Conservation (phyloP, 257 asterid genomes). For the Ehretia macrophylla region DNA sequence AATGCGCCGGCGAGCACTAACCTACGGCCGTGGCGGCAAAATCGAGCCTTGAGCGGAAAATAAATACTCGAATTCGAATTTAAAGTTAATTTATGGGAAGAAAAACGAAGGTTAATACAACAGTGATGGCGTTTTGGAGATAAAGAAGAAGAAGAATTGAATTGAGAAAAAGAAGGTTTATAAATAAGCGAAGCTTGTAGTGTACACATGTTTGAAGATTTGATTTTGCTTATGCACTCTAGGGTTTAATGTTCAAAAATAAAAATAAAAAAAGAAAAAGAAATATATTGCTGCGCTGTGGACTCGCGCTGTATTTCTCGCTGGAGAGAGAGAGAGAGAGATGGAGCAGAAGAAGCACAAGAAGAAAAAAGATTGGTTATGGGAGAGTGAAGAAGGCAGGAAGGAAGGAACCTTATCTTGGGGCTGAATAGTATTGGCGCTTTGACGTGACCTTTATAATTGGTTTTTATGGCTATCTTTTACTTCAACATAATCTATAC, state of each 20-base stretch:
- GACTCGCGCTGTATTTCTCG: neutral
- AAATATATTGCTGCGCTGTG: neutral
- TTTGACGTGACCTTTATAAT: neutral
- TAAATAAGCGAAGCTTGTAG: constrained; percentile 57
- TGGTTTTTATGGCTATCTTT: too few species aligned
- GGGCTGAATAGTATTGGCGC: neutral
- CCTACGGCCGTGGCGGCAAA: constrained; percentile 41
- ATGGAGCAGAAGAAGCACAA: neutral
- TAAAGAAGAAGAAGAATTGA: constrained; percentile 15
- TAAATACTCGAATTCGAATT: constrained; percentile 9
- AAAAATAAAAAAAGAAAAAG: neutral
- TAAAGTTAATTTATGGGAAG: constrained; percentile 7
- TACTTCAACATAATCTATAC: too few species aligned
- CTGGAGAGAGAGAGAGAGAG: neutral
- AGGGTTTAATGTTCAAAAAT: neutral
- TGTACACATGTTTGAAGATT: constrained; percentile 7
- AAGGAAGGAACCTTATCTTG: constrained; percentile 6
- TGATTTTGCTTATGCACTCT: neutral
- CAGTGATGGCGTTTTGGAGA: constrained; percentile 24
- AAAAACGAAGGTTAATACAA: constrained; percentile 12
- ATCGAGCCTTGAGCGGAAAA: constrained; percentile 21
- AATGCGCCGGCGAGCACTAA: constrained; percentile 39
- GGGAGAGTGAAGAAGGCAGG: too few species aligned
- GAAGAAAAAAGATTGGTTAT: neutral
- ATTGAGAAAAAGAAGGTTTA: constrained; percentile 31